Conservation (phyloP, 1,139 yeast species). For the Petasospora fabianii region DNA sequence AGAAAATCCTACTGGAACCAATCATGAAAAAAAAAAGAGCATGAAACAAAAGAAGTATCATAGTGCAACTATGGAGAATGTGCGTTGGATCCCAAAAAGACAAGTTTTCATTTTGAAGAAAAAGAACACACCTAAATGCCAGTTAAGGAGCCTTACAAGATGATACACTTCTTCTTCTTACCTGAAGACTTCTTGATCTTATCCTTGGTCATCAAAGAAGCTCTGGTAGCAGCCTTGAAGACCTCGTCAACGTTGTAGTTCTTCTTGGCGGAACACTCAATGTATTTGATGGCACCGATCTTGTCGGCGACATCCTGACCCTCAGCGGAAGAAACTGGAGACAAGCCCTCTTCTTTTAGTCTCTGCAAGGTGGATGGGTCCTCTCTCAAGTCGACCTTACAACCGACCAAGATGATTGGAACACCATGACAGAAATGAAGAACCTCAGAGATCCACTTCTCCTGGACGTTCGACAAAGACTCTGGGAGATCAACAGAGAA, state of each 20-base stretch:
- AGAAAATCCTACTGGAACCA: no score
- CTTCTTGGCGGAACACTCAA: slow-evolving; percentile 92
- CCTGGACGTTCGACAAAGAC: slow-evolving; percentile 88
- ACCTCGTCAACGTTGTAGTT: slow-evolving; percentile 91
- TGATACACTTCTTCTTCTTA: slow-evolving; percentile 36
- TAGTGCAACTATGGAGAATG: no score
- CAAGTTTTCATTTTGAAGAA: neutral
- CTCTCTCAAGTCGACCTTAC: slow-evolving; percentile 85
- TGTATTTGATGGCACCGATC: slow-evolving; percentile 80
- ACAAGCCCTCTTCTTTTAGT: slow-evolving; percentile 69
- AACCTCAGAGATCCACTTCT: slow-evolving; percentile 93
- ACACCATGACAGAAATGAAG: slow-evolving; percentile 93
- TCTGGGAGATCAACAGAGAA: slow-evolving; percentile 91
- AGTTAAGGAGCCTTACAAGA: slow-evolving; percentile 30
- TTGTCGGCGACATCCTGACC: slow-evolving; percentile 84
- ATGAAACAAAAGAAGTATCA: no score
- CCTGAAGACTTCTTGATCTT: slow-evolving; percentile 30
- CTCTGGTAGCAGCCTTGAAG: slow-evolving; percentile 87
- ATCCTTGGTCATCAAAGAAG: slow-evolving; percentile 36
- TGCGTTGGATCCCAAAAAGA: neutral
- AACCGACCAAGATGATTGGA: slow-evolving; percentile 90
- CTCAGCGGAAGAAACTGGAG: slow-evolving; percentile 73
- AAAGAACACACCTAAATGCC: no score
- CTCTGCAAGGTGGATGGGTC: slow-evolving; percentile 75
- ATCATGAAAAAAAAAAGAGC: no score